Evolutionary conservation across 345 rosid genomes (phyloP).

Genomic region (Rubroshorea leprosula): DNA sequence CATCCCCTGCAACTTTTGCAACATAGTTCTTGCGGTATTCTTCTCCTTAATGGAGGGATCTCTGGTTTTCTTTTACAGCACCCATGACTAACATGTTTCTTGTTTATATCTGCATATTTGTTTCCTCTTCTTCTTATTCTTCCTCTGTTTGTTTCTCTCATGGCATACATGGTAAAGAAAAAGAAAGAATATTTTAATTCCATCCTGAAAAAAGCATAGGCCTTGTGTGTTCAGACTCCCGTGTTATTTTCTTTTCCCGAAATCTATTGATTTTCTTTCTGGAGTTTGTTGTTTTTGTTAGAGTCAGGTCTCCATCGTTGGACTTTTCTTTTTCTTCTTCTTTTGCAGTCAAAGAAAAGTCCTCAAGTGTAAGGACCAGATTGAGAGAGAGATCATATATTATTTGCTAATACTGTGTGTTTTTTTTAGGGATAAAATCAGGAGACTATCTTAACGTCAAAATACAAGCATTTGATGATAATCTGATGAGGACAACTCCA

Average conservation of each 20-base stretch:
- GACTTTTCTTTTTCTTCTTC: conserved; percentile 29
- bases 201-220: conserved; percentile 28
- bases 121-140: neutral
- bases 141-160: conserved; percentile 11
- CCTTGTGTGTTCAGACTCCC: conserved; percentile 22
- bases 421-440: conserved; percentile 7
- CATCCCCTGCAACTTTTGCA: conserved; percentile 99
- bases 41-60: conserved; percentile 28
- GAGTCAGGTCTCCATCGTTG: conserved; percentile 51
- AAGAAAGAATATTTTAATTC: conserved; percentile 26
- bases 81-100: too few species aligned
- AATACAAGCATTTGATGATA: conserved; percentile 16
- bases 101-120: neutral
- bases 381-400: conserved; percentile 3
- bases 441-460: conserved; percentile 17
- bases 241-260: conserved; percentile 11
- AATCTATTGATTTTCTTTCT: conserved; percentile 16
- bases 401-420: too few species aligned
- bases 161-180: too few species aligned
- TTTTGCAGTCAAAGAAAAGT: conserved; percentile 47
- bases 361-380: conserved; percentile 21
- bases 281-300: conserved; percentile 25
- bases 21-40: conserved; percentile 93
- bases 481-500: conserved; percentile 30
- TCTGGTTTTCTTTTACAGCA: conserved; percentile 9